Base-by-base conservation (phyloP, 2,329 filamentous ascomycete species). In the Colletotrichum filicis region DNA sequence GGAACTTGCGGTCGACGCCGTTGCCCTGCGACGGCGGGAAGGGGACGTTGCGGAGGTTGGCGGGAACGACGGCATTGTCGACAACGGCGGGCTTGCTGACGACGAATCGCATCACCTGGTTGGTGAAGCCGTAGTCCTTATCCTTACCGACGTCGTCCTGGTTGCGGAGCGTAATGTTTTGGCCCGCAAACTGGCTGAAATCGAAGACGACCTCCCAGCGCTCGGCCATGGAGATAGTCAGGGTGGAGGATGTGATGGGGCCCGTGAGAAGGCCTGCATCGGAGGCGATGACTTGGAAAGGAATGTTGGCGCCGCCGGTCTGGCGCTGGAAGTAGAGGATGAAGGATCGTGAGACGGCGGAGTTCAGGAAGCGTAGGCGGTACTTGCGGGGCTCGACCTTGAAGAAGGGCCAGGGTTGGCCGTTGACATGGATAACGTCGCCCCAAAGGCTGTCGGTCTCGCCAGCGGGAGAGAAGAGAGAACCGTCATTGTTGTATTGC, bases 381-480 rank as follows among this genome's bases (percentile, higher is more conserved):
- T 91, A 91, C 78, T 90, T 91, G 77, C 89, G 85, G 7, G 88
- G 88, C 79, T 91, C 87, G 4, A 91, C 89, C n/a, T 85, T 83
- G 11, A 90, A 75, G 74, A 84, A 90, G 3, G 89, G 89, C 89
- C 89, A 91, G 3, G 89, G 89, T 74, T 88, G 85, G 2, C 87
- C 87, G 75, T 91, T 91, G 68, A 90, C 88, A 57, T 90, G 85
- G 63, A 90, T 89, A 2, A 89, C 80, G 76, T 91, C 89, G 49
- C 89, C 89, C 76, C 85, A 90, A n/a, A 89, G 81, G 73, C 84
- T 87, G 28, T 81, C 80, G 2, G 80, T 79, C 74, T 89, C 85
- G 22, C 83, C 81, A 1, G 80, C 81, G 0, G 86, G 83, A 6
- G 84, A 86, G 22, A 84, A 79, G 9, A 91, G 82, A 4, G 86